Conservation (phyloP, 1,284 basidiomycete species). For the Trametes versicolor region DNA sequence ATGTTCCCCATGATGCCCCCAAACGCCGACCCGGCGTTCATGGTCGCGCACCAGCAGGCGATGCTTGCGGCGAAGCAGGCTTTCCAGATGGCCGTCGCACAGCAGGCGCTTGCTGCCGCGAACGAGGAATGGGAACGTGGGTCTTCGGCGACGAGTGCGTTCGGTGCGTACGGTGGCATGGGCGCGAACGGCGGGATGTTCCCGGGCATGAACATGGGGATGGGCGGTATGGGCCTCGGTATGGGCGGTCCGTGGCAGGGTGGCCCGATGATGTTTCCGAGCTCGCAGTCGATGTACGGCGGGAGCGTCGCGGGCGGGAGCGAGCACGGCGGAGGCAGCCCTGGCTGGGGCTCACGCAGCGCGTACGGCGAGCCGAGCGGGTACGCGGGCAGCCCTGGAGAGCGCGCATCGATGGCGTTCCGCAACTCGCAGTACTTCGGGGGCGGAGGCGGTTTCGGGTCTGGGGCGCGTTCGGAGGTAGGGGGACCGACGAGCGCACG, state of each 20-base stretch:
- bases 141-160: conserved; percentile 55
- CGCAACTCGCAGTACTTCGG: conserved; percentile 30
- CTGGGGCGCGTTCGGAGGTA: conserved; percentile 40
- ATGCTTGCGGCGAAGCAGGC: conserved; percentile 86
- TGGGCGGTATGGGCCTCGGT: conserved; percentile 48
- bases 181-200: conserved; percentile 4
- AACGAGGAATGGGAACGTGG: conserved; percentile 88
- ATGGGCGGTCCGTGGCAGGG: conserved; percentile 48
- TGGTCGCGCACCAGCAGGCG: conserved; percentile 82
- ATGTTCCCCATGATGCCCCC: conserved; percentile 55
- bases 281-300: conserved; percentile 65
- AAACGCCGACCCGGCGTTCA: conserved; percentile 60
- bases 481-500: conserved; percentile 29
- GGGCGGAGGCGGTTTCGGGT: conserved; percentile 41
- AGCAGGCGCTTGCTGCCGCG: conserved; percentile 84
- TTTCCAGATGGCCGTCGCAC: conserved; percentile 85
- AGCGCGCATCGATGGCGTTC: conserved; percentile 41
- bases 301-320: conserved; percentile 55
- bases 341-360: conserved; percentile 69
- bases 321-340: conserved; percentile 59
- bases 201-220: conserved; percentile 50
- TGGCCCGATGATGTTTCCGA: conserved; percentile 59
- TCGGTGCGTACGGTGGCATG: conserved; percentile 47
- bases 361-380: conserved; percentile 65
- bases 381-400: conserved; percentile 58